These are phyloP conservation scores for Penicillium sp. DNA, from an alignment of 2,329 filamentous ascomycete species.

Conservation along the genomic window DNA sequence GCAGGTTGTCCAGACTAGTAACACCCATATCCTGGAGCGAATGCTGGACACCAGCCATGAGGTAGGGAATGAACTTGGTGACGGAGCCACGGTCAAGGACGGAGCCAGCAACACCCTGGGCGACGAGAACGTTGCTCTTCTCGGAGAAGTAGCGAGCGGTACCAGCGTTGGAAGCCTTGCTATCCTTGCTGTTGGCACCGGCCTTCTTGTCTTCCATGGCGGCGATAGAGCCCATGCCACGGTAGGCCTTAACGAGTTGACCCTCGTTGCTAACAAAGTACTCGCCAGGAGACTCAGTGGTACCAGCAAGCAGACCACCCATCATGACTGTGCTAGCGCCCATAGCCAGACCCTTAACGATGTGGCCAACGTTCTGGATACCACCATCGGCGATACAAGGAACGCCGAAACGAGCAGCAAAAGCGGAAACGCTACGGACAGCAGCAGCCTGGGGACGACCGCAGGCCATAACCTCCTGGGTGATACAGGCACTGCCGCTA, in stretches of 20 bases:
- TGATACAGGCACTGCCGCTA: conserved; percentile 96
- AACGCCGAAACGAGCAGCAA: conserved; percentile 91
- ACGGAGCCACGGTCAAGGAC: conserved; percentile 69
- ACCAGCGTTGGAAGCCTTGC: conserved; percentile 78
- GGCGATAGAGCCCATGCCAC: conserved; percentile 98
- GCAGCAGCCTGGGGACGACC: conserved; percentile 93
- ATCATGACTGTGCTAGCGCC: conserved; percentile 98
- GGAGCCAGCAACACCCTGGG: conserved; percentile 88
- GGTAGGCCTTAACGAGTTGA: conserved; percentile 98
- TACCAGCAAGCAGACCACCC: conserved; percentile 95
- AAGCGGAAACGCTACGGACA: conserved; percentile 85
- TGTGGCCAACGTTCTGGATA: conserved; percentile 98
- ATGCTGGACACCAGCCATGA: conserved; percentile 94
- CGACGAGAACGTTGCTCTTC: conserved; percentile 90
- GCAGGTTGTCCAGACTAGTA: conserved; percentile 76
- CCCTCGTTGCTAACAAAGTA: conserved; percentile 96
- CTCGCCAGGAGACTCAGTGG: conserved; percentile 94
- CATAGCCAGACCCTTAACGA: conserved; percentile 95
- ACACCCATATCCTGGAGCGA: conserved; percentile 94
- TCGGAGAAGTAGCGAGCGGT: conserved; percentile 99
- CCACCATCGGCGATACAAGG: conserved; percentile 98
- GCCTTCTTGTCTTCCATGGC: conserved; percentile 99
- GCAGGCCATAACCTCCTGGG: conserved; percentile 99
- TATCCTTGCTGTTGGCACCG: conserved; percentile 70
- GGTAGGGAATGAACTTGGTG: conserved; percentile 94